Evolutionary conservation across 129 eudicot species (phyloP).

Genomic region (Helichrysum umbraculigerum): DNA sequence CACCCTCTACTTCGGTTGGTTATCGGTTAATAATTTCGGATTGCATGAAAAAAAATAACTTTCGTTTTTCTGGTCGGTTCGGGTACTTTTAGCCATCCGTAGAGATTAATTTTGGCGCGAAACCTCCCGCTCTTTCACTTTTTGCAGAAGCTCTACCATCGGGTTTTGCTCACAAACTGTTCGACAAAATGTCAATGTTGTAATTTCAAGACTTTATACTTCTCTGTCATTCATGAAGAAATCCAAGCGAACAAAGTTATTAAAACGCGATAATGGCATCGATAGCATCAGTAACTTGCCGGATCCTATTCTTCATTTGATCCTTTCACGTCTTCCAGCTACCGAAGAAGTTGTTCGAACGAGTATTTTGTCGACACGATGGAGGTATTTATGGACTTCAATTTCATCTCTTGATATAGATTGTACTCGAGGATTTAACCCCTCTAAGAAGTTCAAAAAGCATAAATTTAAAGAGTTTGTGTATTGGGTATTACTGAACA

Average conservation of each 20-base stretch:
- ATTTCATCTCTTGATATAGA: conserved; percentile 16
- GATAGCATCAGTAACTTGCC: conserved; percentile 25
- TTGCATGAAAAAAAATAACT: too few relatives aligned
- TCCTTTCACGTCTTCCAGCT: conserved; percentile 14
- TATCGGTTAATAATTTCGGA: too few relatives aligned
- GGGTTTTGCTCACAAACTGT: neutral
- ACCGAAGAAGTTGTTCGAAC: conserved; percentile 13
- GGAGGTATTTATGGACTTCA: conserved; percentile 32
- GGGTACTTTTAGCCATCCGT: too few relatives aligned
- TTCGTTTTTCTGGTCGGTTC: too few relatives aligned
- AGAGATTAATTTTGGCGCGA: too few relatives aligned
- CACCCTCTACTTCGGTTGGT: too few relatives aligned
- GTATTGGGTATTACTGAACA: neutral
- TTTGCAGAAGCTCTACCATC: neutral
- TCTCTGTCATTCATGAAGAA: conserved; percentile 3
- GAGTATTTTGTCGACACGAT: conserved; percentile 20
- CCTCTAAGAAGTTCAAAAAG: neutral
- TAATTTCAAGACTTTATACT: too few relatives aligned
- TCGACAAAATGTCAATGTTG: neutral
- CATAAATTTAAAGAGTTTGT: conserved; percentile 14
- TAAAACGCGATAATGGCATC: neutral
- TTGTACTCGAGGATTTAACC: neutral
- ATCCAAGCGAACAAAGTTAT: neutral
- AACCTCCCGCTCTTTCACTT: neutral
- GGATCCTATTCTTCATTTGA: conserved; percentile 25